These are phyloP conservation scores for Cetradonia linearis DNA, from an alignment of 495 filamentous ascomycete species.

Conservation along the genomic window DNA sequence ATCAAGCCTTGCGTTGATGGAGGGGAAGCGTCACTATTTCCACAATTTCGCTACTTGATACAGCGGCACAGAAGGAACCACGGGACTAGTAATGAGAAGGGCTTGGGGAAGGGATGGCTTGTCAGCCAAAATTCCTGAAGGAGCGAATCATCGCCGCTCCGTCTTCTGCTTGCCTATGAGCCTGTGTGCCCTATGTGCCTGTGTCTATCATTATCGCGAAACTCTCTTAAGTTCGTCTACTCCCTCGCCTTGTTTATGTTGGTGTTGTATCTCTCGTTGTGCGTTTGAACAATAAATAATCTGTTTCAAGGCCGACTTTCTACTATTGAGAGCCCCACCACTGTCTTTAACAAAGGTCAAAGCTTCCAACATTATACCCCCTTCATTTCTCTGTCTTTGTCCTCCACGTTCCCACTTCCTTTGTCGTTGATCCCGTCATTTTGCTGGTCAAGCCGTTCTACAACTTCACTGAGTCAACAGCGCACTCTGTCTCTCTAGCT, in stretches of 20 bases:
- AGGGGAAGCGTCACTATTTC: no score
- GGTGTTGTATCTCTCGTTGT: neutral
- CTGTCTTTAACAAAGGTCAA: neutral
- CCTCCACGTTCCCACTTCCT: no score
- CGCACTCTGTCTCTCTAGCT: neutral
- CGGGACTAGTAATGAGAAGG: neutral
- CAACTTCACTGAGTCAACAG: slow-evolving; percentile 9
- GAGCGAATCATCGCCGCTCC: neutral
- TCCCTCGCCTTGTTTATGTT: neutral
- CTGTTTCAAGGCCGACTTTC: neutral
- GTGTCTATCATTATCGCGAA: neutral
- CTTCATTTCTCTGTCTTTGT: no score
- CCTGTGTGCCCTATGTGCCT: no score
- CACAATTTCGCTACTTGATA: neutral
- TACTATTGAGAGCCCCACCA: neutral
- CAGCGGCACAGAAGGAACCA: neutral
- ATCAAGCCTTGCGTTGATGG: no score
- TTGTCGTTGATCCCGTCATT: neutral
- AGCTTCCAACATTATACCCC: neutral
- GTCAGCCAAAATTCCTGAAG: neutral
- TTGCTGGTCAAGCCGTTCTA: neutral
- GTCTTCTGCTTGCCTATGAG: neutral
- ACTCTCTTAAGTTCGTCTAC: neutral
- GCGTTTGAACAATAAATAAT: neutral
- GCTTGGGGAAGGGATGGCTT: neutral